Evolutionary conservation across 441 rosid genomes (phyloP), one percentile per base, ranked within the genome.

Genomic region (Hypseocharis bilobata): DNA sequence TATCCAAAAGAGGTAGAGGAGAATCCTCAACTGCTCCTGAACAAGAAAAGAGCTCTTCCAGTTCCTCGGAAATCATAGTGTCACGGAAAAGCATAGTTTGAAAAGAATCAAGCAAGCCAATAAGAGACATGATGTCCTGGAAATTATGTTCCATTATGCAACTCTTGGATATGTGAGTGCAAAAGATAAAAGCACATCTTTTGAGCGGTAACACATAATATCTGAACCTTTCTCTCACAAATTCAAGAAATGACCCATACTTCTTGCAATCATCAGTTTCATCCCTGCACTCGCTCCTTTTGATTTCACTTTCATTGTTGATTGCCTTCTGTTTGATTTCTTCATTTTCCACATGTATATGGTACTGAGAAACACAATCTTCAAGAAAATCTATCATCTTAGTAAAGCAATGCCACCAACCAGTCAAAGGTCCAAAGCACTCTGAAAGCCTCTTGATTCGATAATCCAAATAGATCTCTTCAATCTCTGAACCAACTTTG

Each of bases 401-500:
- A 25, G 63, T 38, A 26, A 76, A 62, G 51, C 75, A 36, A 22
- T 72, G 42, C 62, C 29, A 20, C 81, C 83, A 74, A 17, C 82
- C 82, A 23, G 61, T 67, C 40, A 20, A 30, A 4, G 55, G 22
- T 4, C 65, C 77, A 64, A 74, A 70, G 70, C 79, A 82, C 49
- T 80, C 56, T 3, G 0, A 22, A 16, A 84, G 72, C 64, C 44
- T 55, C 47, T 74, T 2, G n/a, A 73, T 59, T 6, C 82, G 85
- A 64, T 68, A 59, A 67, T 83, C 81, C 72, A 85, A 29, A 59
- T 59, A 77, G 55, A 83, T 74, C 6, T 83, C 75, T 60, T 71
- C 70, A 22, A 72, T 65, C 17, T 73, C 81, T 0, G 65, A 19
- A 69, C 56, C 65, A 47, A 73, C 60, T 6, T 71, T 75, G 1